These are phyloP conservation scores for Colletotrichum orbiculare DNA, from an alignment of 2,329 filamentous ascomycete species.

Conservation along the genomic window DNA sequence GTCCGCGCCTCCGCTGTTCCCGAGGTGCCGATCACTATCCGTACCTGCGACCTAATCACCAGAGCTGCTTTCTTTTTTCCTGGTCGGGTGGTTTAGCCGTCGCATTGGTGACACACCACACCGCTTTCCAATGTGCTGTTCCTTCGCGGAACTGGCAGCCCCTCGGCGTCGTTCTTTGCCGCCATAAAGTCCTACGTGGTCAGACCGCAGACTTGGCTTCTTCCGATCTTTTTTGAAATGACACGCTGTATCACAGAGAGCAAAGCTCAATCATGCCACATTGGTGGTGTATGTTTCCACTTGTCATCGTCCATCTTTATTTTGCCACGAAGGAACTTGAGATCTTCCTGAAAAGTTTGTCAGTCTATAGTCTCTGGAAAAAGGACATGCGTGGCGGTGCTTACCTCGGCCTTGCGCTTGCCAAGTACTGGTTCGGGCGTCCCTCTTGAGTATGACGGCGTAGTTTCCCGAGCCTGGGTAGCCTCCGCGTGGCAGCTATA, in stretches of 20 bases:
- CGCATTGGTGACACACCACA: conserved; percentile 1
- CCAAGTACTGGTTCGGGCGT: conserved; percentile 76
- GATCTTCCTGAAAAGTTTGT: conserved; percentile 45
- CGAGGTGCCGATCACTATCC: conserved; percentile 26
- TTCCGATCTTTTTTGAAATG: not conserved
- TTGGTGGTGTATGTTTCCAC: conserved; percentile 31
- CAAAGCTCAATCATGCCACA: not conserved
- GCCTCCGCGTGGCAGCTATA: conserved; percentile 90
- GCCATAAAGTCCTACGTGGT: not conserved
- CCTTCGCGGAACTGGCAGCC: not conserved
- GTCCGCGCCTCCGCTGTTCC: conserved; percentile 23
- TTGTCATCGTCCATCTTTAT: conserved; percentile 42
- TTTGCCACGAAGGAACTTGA: conserved; percentile 44
- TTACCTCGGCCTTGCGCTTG: conserved; percentile 80
- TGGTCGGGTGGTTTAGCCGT: conserved; percentile 12
- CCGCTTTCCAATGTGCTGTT: conserved; percentile 14
- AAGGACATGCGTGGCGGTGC: conserved; percentile 38
- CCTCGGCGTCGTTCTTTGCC: conserved; percentile 21
- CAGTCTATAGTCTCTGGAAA: conserved; percentile 34
- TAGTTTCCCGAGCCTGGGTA: conserved; percentile 69
- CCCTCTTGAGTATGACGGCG: conserved; percentile 54
- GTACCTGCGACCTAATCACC: conserved; percentile 11
- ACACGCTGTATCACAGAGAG: not conserved
- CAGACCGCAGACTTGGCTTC: conserved; percentile 3
- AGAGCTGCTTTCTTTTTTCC: conserved; percentile 6